Percentiles rank a stretch among this genome's conserved stretches.
These are phyloP conservation scores for Saccharomycopsis schoenii DNA, from an alignment of 805 yeast genomes.

Conservation along the genomic window DNA sequence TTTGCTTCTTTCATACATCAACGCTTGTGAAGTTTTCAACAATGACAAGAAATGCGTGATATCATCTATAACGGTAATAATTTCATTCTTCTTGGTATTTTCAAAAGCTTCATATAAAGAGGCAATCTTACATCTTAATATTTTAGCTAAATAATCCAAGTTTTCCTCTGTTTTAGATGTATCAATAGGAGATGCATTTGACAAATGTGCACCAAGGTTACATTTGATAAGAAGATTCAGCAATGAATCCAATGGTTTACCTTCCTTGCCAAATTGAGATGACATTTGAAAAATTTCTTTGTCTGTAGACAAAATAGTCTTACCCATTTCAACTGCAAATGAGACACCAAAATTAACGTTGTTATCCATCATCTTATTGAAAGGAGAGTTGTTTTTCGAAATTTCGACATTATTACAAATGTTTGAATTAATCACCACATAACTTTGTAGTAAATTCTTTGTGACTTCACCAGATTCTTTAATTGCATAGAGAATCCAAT, in stretches of 20 bases:
- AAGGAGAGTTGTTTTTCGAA: constrained; percentile 1
- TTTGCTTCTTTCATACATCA: constrained; percentile 19
- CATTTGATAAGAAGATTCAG: constrained; percentile 72
- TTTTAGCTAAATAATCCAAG: not conserved
- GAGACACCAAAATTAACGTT: constrained; percentile 69
- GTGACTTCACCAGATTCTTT: constrained; percentile 58
- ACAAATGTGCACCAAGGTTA: constrained; percentile 24
- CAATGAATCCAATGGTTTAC: constrained; percentile 34
- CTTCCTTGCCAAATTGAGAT: constrained; percentile 9
- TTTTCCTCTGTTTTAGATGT: not conserved
- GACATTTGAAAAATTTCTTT: constrained; percentile 47
- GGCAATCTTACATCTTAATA: not conserved
- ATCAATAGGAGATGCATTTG: constrained; percentile 1
- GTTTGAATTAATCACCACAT: constrained; percentile 40
- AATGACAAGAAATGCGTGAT: constrained; percentile 7
- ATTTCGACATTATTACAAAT: constrained; percentile 6
- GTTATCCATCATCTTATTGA: constrained; percentile 28
- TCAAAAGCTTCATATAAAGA: not conserved
- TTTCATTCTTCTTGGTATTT: constrained; percentile 1
- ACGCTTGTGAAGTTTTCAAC: not conserved
- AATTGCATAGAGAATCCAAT: constrained; percentile 58
- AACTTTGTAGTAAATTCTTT: constrained; percentile 69
- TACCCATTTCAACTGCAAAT: constrained; percentile 86
- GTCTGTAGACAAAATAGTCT: constrained; percentile 55
- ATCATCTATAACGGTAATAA: constrained; percentile 6